Base-by-base conservation (phyloP, 177 flowering plant genomes). In the Vitis hybrid region DNA sequence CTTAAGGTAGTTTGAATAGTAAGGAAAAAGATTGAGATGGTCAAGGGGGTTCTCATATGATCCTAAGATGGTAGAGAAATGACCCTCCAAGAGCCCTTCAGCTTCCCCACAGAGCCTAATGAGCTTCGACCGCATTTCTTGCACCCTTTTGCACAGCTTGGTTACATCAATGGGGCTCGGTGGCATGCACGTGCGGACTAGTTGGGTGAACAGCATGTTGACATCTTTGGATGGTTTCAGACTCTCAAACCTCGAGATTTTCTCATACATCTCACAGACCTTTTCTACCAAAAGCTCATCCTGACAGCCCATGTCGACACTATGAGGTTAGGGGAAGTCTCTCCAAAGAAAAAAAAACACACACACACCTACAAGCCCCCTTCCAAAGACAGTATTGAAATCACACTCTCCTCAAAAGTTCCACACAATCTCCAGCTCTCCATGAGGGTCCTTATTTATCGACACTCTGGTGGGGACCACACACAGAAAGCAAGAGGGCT, bases 51-150 rank as follows among this genome's bases (percentile, higher is more conserved):
- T 71, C 1, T 80, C 74, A 61, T 62, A 80, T 11, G 88, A 81
- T 4, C 71, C 86, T 26, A 94, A 65, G 74, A 94, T 65, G 22
- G 85, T 13, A 0, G 98, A 88, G 84, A 78, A 95, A 69, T 95
- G 99, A 49, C 64, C 57, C 77, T 95, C 99, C 12, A 95, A 74
- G 62, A 78, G 90, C 0, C 88, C 91, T 53, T 95, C 99, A 16
- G 99, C 99, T 76, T 87, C 82, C 0, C 93, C 94, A 72, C 98
- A 95, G 12, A 93, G 87, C 55, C 56, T 77, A 49, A 95, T 93
- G 33, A 95, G 90, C 39, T 87, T 81, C 10, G 86, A 73, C 65
- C 98, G 75, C 8, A 80, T 88, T 11, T 85, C 88, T 65, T 89
- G 92, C 2, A 88, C 76, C 7, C 51, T 61, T 11, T 69, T 59